A percentile compares a stretch with the other conserved stretches of the same genome.
These are phyloP conservation scores for Cryphonectria nitschkei DNA, from an alignment of 2,329 filamentous ascomycete genomes.

Conservation along the genomic window DNA sequence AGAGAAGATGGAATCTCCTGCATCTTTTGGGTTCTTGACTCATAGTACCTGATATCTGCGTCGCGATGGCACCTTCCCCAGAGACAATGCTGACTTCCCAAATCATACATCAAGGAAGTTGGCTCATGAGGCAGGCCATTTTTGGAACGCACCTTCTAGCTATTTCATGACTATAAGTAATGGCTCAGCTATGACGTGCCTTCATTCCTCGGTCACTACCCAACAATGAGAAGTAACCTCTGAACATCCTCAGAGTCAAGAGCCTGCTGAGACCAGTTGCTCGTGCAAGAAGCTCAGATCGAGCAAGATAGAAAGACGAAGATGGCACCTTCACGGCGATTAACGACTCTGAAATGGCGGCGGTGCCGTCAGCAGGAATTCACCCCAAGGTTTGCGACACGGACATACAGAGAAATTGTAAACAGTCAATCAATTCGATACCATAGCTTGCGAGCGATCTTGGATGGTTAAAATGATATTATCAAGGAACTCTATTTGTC, in stretches of 20 bases:
- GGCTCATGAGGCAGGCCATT: not conserved
- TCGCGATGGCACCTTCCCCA: not conserved
- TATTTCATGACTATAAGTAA: not conserved
- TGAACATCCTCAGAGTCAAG: too few relatives aligned
- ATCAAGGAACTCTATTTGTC: not conserved
- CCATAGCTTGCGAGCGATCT: not conserved
- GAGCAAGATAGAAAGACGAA: too few relatives aligned
- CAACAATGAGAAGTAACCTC: not conserved
- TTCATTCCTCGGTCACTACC: not conserved
- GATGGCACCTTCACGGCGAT: too few relatives aligned
- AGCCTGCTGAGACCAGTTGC: too few relatives aligned
- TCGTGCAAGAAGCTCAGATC: too few relatives aligned
- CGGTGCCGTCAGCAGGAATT: too few relatives aligned
- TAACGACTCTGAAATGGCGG: too few relatives aligned
- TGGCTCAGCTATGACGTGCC: not conserved
- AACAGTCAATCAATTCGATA: not conserved
- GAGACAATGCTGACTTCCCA: not conserved
- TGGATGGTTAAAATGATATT: not conserved
- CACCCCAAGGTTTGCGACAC: too few relatives aligned
- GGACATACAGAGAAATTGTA: too few relatives aligned
- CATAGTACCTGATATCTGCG: too few relatives aligned
- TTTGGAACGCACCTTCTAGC: not conserved
- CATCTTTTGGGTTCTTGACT: not conserved
- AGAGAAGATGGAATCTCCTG: not conserved
- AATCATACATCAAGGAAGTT: not conserved